Base-by-base conservation (phyloP, 2,329 filamentous ascomycete species). In the Ceratocystis smalleyi region DNA sequence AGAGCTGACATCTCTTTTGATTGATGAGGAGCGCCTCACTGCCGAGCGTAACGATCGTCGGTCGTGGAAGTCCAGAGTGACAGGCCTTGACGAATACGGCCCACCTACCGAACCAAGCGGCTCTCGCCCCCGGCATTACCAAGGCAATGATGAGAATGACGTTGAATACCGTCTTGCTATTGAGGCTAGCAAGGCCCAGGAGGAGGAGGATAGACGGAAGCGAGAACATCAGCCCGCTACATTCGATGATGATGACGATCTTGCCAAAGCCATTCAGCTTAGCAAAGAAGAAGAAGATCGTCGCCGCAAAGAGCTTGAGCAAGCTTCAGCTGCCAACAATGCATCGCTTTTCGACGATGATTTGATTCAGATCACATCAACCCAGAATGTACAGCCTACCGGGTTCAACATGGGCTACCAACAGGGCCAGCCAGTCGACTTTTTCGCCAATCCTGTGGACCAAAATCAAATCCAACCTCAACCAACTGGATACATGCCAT, bases 381-480 rank as follows among this genome's bases (percentile, higher is more conserved):
- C 65, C 5, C 70, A 72, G 2, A 87, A 90, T 70, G 82, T 88
- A 43, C 89, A 91, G 75, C 84, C 83, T 49, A 97, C 91, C 15
- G 92, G 91, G 43, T 91, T 90, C 77, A 97, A 96, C 75, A 91
- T 96, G 76, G 92, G 92, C 59, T 99, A 99, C 72, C 91, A 97
- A 77, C 94, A 99, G 76, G 92, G 96, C 72, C 88, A 88, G 65
- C 89, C 90, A 12, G 94, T 99, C 19, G 94, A 99, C 75, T 97
- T 95, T 84, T 94, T 95, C 70, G 94, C 92, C 66, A 99, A 99
- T 74, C 90, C 91, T 12, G 87, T 97, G 71, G 89, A 92, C 66
- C 85, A 84, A 70, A 83, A 77, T 70, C 86, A 89, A 73, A 81
- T 86, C 69, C 85, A 91, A 73, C 81, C 83, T 55, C 91, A 96